Evolutionary conservation across 2,329 filamentous ascomycete genomes (phyloP), one percentile per base, ranked within the genome.

Genomic region (Apiospora malaysiana): DNA sequence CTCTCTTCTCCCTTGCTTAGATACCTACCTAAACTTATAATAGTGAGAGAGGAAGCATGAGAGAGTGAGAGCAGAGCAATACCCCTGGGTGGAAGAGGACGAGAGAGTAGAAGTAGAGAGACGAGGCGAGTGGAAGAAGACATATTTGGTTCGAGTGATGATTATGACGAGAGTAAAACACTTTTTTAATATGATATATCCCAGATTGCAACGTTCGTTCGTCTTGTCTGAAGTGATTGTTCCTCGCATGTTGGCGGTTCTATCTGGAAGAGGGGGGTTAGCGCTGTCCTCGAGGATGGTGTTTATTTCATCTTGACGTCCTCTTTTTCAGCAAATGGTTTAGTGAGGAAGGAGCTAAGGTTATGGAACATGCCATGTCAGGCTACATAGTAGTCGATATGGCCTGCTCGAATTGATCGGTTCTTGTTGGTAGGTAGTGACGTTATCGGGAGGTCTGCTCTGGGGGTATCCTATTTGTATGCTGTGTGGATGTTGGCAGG

Each of bases 141-240:
- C 56, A 63, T 40, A 4, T 63, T 63, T 18, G 56, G n/a, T 63
- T 63, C 32, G 56, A 63, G 56, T 63, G 56, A 40, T 40, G 27
- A 59, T n/a, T 12, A 45, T 43, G 16, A 21, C 40, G 12, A 40
- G 32, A 32, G 32, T n/a, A 21, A n/a, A 40, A 59, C 51, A 4
- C 16, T 18, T n/a, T 63, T n/a, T 63, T 63, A 63, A 63, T 63
- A 63, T 40, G 56, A 63, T 63, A 40, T 63, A 63, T 63, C 21
- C 32, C 56, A 63, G 56, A 63, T 21, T 59, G 27, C 27, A 37
- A 21, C 16, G 42, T 16, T 14, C 16, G 32, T 14, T 14, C 7
- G 4, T 40, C 18, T 37, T 40, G 21, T 21, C 9, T 3, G 7
- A 12, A 14, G 9, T 10, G 42, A 45, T 45, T 63, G 27, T 0